These are phyloP conservation scores for Fusarium sp. DNA, from an alignment of 2,329 filamentous ascomycete genomes.

Conservation along the genomic window DNA sequence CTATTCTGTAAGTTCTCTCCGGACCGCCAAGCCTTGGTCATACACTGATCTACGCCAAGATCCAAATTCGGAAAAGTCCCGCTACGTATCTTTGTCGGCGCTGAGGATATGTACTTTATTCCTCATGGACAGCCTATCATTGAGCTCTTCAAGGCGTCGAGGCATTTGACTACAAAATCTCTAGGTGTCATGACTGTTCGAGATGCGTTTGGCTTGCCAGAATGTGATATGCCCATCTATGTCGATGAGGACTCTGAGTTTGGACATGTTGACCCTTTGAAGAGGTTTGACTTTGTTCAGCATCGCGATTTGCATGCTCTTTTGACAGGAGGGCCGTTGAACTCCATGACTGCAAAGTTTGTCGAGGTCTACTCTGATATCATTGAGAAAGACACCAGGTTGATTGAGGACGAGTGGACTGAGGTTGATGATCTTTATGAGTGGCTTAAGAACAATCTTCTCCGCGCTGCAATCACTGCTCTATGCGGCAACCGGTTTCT, in stretches of 20 bases:
- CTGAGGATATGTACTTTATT: slow-evolving; percentile 30
- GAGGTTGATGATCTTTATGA: slow-evolving; percentile 27
- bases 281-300: slow-evolving; percentile 19
- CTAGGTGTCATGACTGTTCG: slow-evolving; percentile 25
- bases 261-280: slow-evolving; percentile 3
- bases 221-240: slow-evolving; percentile 8
- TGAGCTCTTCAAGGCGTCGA: slow-evolving; percentile 24
- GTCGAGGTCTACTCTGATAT: slow-evolving; percentile 2
- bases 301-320: slow-evolving; percentile 18
- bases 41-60: background rate
- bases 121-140: slow-evolving; percentile 23
- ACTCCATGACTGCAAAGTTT: slow-evolving; percentile 11
- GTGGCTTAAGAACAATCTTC: slow-evolving; percentile 12
- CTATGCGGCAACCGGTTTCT: slow-evolving; percentile 27
- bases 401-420: slow-evolving; percentile 1
- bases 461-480: slow-evolving; percentile 7
- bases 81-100: slow-evolving; percentile 23
- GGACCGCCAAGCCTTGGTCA: accelerated
- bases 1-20: background rate
- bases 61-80: slow-evolving; percentile 29
- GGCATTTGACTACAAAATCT: slow-evolving; percentile 20
- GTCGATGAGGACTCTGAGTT: slow-evolving; percentile 4
- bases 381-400: slow-evolving; percentile 2
- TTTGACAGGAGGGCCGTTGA: slow-evolving; percentile 5
- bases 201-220: slow-evolving; percentile 27